Conservation (phyloP, 2,329 filamentous ascomycete genomes). For the Paecilomyces sp. region DNA sequence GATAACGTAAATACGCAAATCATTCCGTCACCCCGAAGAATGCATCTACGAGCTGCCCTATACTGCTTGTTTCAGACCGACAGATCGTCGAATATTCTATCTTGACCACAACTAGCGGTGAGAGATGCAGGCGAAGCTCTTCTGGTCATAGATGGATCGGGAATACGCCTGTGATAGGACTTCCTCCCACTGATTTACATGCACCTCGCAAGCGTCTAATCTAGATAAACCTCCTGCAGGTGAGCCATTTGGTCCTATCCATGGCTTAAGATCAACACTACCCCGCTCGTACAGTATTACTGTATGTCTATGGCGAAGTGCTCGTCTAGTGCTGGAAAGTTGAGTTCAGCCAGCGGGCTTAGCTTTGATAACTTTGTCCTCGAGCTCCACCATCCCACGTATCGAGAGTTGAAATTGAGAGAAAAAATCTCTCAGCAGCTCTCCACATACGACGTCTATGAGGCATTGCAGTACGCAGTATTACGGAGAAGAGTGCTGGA, state of each 20-base stretch:
- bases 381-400: neutral
- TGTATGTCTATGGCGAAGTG: neutral
- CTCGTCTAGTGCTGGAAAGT: neutral
- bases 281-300: neutral
- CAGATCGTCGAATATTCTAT: neutral
- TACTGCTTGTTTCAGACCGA: neutral
- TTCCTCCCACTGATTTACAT: neutral
- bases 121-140: neutral
- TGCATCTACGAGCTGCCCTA: neutral
- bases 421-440: neutral
- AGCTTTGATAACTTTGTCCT: neutral
- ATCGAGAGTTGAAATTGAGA: neutral
- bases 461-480: no score
- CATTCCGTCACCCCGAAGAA: no score
- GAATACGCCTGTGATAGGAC: neutral
- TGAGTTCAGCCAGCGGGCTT: neutral
- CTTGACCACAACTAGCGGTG: neutral
- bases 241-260: neutral
- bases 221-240: neutral
- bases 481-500: neutral
- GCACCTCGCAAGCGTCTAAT: neutral
- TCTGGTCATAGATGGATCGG: neutral
- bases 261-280: neutral
- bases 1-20: no score
- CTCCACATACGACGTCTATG: neutral